phyloP scores from a whole-genome alignment of 306 rosid genomes.

The Betula pendula region DNA sequence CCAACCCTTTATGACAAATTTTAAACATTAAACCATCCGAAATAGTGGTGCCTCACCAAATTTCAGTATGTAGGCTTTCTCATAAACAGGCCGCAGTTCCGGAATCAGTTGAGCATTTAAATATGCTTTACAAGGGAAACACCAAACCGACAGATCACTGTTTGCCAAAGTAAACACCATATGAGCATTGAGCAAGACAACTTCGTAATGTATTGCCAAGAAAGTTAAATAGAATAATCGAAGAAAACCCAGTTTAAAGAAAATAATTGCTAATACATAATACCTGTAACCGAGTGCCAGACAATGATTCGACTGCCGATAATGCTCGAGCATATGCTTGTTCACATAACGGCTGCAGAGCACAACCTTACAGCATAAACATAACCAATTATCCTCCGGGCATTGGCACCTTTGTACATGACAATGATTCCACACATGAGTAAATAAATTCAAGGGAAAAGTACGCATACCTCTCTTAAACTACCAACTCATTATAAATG shows the following conservation, averaged over 20 bases:
- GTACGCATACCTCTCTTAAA: no score
- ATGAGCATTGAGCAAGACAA: background rate
- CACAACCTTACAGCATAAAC: constrained; percentile 71
- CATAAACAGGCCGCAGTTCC: constrained; percentile 59
- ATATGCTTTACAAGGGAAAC: constrained; percentile 81
- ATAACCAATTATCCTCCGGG: constrained; percentile 79
- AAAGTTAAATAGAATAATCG: background rate
- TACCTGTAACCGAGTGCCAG: constrained; percentile 84
- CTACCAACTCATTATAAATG: no score
- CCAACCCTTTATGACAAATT: background rate
- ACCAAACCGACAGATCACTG: constrained; percentile 89
- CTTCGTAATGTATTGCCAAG: background rate
- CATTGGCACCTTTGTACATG: constrained; percentile 55
- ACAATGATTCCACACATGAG: background rate
- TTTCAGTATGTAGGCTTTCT: constrained; percentile 61
- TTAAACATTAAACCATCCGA: constrained; percentile 20
- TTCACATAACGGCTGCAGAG: constrained; percentile 81
- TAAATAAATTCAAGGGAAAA: background rate
- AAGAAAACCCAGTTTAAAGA: background rate
- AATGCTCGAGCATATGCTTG: constrained; percentile 83
- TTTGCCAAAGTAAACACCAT: background rate
- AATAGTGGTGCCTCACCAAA: constrained; percentile 63
- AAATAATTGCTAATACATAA: background rate
- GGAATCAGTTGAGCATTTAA: constrained; percentile 72
- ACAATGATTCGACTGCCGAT: constrained; percentile 40